Percentiles rank a stretch among this genome's conserved stretches.
These are phyloP conservation scores for Mycena olivaceomarginata DNA, from an alignment of 768 basidiomycete species.

Conservation along the genomic window DNA sequence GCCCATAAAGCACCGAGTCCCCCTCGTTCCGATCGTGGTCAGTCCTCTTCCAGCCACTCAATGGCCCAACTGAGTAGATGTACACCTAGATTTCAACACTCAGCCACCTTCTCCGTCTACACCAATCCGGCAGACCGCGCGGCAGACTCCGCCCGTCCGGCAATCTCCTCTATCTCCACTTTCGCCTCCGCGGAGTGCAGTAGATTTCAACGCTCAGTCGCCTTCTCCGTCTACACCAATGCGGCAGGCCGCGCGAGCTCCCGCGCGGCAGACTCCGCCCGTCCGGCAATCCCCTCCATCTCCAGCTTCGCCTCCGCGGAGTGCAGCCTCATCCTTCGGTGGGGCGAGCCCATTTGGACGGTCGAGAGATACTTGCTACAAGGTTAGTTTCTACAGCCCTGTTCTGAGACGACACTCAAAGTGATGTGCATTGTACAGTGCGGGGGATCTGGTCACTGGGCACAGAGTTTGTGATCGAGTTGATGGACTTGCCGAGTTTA, in stretches of 20 bases:
- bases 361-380: conserved; percentile 16
- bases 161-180: background rate
- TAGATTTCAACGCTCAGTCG: too few species aligned
- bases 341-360: background rate
- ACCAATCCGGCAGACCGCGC: conserved; percentile 3
- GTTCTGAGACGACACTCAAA: background rate
- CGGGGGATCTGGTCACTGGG: too few species aligned
- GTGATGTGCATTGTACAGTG: background rate
- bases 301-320: background rate
- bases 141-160: conserved; percentile 9
- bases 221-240: too few species aligned
- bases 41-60: conserved; percentile 5
- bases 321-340: background rate
- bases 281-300: background rate
- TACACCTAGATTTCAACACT: conserved; percentile 1
- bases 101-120: background rate
- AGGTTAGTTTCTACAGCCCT: background rate
- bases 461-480: background rate
- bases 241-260: too few species aligned
- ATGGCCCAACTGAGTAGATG: background rate
- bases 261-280: background rate
- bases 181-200: background rate
- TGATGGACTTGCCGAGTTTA: conserved; percentile 1
- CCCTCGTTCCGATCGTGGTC: background rate
- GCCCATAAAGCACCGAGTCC: background rate